phyloP scores from a whole-genome alignment of 2,329 filamentous ascomycete genomes.

The Sphaceloma murrayae region DNA sequence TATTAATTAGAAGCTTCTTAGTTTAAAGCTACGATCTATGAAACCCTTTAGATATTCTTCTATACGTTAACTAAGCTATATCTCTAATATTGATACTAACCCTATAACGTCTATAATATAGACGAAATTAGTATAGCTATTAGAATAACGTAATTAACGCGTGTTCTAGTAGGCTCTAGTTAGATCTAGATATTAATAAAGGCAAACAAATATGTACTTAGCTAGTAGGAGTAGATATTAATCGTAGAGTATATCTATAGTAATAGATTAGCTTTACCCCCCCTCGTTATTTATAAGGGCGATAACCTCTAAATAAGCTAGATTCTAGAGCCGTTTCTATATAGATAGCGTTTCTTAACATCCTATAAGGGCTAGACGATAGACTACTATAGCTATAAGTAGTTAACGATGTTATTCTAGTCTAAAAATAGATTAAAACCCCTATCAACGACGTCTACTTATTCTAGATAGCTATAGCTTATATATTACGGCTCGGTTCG shows the following conservation, averaged over 20 bases:
- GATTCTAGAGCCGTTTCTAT: background rate
- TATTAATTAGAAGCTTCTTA: background rate
- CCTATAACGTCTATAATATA: background rate
- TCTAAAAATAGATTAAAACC: background rate
- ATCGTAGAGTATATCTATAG: background rate
- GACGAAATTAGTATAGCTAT: background rate
- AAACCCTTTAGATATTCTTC: background rate
- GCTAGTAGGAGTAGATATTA: background rate
- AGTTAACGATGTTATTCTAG: background rate
- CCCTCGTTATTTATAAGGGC: background rate
- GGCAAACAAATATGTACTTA: background rate
- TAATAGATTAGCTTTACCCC: background rate
- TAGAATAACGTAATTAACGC: background rate
- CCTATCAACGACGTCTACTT: background rate
- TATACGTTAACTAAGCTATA: background rate
- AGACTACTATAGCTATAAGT: background rate
- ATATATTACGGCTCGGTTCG: background rate
- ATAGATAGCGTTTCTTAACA: background rate
- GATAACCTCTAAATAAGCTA: background rate
- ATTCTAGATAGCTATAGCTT: background rate
- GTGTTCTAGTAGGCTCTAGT: background rate
- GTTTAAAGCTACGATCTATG: background rate
- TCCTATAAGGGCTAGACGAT: background rate
- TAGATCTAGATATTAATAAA: background rate
- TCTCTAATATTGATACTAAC: background rate